A percentile compares a stretch with the other conserved stretches of the same genome.
phyloP scores from a whole-genome alignment of 2,329 filamentous ascomycete species.

The Diaporthe caulivora region DNA sequence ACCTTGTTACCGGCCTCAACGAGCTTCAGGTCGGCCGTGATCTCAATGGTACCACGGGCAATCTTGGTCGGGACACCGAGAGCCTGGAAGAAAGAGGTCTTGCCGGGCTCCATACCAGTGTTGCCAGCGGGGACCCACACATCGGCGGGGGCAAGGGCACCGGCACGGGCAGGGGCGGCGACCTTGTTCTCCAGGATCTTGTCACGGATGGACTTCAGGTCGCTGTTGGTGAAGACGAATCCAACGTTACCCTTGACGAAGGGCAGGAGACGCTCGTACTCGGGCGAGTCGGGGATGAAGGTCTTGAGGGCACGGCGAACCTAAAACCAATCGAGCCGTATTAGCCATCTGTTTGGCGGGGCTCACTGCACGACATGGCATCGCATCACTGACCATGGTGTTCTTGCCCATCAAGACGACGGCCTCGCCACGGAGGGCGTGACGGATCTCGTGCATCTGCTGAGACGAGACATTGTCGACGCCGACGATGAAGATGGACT shows the following conservation, averaged over 20 bases:
- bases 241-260: constrained; percentile 98
- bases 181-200: constrained; percentile 98
- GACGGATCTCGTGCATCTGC: constrained; percentile 99
- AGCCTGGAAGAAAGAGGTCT: constrained; percentile 99
- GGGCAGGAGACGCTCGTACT: constrained; percentile 98
- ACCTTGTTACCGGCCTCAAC: constrained; percentile 94
- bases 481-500: constrained; percentile 96
- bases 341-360: neutral
- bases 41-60: constrained; percentile 99
- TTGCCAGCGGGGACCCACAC: constrained; percentile 98
- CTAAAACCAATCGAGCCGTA: constrained; percentile 54
- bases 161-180: constrained; percentile 96
- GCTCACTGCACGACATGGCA: neutral
- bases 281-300: constrained; percentile 89
- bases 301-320: constrained; percentile 97
- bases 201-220: constrained; percentile 92
- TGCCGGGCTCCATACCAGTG: constrained; percentile 99
- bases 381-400: constrained; percentile 83
- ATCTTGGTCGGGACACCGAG: constrained; percentile 99
- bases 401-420: constrained; percentile 99
- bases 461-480: constrained; percentile 99
- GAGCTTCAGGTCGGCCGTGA: constrained; percentile 97
- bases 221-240: constrained; percentile 99
- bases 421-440: constrained; percentile 88
- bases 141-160: constrained; percentile 92